Percentiles rank a stretch among this genome's conserved stretches.
phyloP scores from a whole-genome alignment of 1,284 basidiomycete genomes.

The Tilletia setariae region DNA sequence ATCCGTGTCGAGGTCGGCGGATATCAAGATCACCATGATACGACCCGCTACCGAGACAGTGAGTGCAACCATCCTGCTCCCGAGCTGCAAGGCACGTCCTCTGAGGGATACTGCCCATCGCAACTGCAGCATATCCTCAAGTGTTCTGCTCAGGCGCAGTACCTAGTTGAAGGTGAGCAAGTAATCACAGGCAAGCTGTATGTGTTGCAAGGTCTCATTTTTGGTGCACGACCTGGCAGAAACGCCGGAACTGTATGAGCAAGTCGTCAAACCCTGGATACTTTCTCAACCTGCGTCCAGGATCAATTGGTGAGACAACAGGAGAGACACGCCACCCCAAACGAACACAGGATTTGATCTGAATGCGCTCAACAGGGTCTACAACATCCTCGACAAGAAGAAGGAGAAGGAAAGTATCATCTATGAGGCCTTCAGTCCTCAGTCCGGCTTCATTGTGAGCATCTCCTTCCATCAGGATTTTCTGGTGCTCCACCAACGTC shows the following conservation, averaged over 20 bases:
- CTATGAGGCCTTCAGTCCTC: conserved; percentile 62
- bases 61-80: background rate
- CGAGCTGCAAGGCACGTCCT: background rate
- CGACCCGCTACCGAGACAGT: conserved; percentile 36
- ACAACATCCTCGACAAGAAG: conserved; percentile 75
- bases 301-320: conserved; percentile 71
- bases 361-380: conserved; percentile 68
- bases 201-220: background rate
- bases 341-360: too few species aligned
- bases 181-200: background rate
- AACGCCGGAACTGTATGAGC: conserved; percentile 45
- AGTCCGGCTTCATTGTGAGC: conserved; percentile 65
- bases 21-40: conserved; percentile 50
- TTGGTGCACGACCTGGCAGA: conserved; percentile 20
- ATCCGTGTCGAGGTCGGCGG: conserved; percentile 11
- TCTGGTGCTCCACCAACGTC: too few species aligned
- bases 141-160: conserved; percentile 73
- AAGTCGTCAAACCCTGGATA: conserved; percentile 45
- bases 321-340: too few species aligned
- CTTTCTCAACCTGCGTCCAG: conserved; percentile 39
- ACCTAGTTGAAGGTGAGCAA: conserved; percentile 66
- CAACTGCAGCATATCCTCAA: conserved; percentile 57
- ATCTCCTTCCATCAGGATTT: too few species aligned
- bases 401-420: conserved; percentile 77
- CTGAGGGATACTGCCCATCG: background rate